Conservation (phyloP, 2,329 filamentous ascomycete genomes). For the Diatrype stigma region DNA sequence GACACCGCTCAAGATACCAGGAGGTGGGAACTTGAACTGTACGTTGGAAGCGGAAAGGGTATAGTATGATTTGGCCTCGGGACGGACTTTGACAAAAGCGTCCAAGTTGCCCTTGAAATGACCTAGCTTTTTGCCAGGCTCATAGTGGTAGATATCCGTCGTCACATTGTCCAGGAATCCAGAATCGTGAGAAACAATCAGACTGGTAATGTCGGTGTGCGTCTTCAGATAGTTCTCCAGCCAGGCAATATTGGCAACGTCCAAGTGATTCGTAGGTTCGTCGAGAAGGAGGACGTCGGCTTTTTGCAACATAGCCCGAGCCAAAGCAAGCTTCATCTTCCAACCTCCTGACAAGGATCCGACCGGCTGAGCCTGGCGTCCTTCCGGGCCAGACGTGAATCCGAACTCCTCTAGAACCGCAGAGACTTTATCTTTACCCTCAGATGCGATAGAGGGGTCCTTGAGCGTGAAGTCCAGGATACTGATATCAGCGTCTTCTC, state of each 20-base stretch:
- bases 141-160: conserved; percentile 99
- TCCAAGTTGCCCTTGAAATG: conserved; percentile 80
- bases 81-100: conserved; percentile 81
- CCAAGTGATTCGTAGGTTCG: conserved; percentile 98
- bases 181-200: conserved; percentile 99
- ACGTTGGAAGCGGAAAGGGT: conserved; percentile 83
- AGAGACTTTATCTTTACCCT: conserved; percentile 76
- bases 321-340: conserved; percentile 99
- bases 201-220: conserved; percentile 93
- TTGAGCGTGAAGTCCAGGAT: conserved; percentile 91
- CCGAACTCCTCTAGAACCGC: conserved; percentile 86
- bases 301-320: conserved; percentile 91
- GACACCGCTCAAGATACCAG: conserved; percentile 89
- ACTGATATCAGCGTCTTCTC: conserved; percentile 92
- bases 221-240: conserved; percentile 89
- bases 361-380: conserved; percentile 82
- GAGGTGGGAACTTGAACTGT: conserved; percentile 97
- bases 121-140: conserved; percentile 87
- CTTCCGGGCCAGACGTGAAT: conserved; percentile 85
- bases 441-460: conserved; percentile 77
- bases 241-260: conserved; percentile 95
- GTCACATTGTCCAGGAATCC: conserved; percentile 95
- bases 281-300: conserved; percentile 96
- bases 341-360: conserved; percentile 95
- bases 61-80: conserved; percentile 97